Percentiles rank a stretch among this genome's conserved stretches.
Evolutionary conservation across 192 early-diverging fungal species (phyloP).

Genomic region (Backusella morwellensis): DNA sequence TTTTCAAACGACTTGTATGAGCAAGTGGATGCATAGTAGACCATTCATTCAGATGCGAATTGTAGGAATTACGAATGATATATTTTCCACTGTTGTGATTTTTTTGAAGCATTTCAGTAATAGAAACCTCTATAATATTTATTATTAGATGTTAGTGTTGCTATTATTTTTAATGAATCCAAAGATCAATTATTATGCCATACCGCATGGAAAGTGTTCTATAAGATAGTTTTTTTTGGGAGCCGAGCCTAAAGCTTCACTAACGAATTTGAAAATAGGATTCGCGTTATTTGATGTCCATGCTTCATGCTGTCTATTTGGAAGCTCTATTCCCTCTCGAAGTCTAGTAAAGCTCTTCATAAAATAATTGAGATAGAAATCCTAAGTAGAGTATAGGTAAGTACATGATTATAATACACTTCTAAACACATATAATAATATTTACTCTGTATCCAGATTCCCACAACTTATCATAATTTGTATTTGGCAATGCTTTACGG

Average conservation of each 20-base stretch:
- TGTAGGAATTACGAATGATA: conserved; percentile 44
- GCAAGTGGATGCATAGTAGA: conserved; percentile 50
- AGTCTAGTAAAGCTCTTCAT: conserved; percentile 54
- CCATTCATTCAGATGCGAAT: conserved; percentile 43
- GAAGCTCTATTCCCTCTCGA: conserved; percentile 30
- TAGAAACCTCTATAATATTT: background rate
- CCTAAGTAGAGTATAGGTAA: conserved; percentile 6
- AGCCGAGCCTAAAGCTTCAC: conserved; percentile 33
- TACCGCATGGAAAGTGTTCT: conserved; percentile 19
- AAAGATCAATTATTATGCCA: background rate
- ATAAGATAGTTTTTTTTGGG: conserved; percentile 17
- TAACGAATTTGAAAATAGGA: conserved; percentile 53
- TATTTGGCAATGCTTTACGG: conserved; percentile 40
- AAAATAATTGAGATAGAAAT: conserved; percentile 57
- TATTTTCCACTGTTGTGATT: conserved; percentile 5
- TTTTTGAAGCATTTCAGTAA: background rate
- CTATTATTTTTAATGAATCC: background rate
- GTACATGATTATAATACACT: background rate
- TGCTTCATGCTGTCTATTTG: conserved; percentile 37
- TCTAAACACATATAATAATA: background rate
- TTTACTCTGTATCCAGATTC: conserved; percentile 40
- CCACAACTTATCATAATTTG: conserved; percentile 55
- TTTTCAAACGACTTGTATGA: conserved; percentile 36
- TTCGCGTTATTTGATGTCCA: conserved; percentile 54
- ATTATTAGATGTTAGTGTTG: background rate